These are phyloP conservation scores for Chaetomium cochliodes DNA, from an alignment of 495 filamentous ascomycete species.

Conservation along the genomic window DNA sequence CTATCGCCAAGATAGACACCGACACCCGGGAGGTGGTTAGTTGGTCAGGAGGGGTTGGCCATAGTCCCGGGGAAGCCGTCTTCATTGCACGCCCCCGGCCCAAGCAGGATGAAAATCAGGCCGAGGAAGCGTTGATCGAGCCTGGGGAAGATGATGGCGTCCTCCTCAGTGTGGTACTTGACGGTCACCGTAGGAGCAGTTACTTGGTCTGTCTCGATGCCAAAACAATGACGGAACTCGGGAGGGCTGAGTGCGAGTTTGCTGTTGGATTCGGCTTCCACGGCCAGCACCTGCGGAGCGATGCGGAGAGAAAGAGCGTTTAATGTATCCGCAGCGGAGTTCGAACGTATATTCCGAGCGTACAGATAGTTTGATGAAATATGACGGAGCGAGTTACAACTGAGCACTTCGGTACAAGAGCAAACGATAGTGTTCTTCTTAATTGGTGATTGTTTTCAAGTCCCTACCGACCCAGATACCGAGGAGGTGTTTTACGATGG, in stretches of 20 bases:
- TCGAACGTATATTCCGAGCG: too few relatives aligned
- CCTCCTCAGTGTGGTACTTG: constrained; percentile 67
- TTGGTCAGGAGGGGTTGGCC: constrained; percentile 61
- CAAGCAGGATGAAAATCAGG: neutral
- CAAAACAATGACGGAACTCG: constrained; percentile 61
- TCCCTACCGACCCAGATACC: too few relatives aligned
- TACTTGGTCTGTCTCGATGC: constrained; percentile 73
- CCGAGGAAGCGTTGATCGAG: constrained; percentile 23
- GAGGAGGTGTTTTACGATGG: too few relatives aligned
- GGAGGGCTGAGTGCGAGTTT: constrained; percentile 61
- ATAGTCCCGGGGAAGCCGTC: constrained; percentile 72
- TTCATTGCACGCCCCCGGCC: constrained; percentile 59
- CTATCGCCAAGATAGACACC: constrained; percentile 67
- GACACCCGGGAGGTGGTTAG: constrained; percentile 46
- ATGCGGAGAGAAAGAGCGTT: too few relatives aligned
- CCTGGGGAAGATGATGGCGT: constrained; percentile 67
- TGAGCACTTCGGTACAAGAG: too few relatives aligned
- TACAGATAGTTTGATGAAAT: too few relatives aligned
- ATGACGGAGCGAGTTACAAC: too few relatives aligned
- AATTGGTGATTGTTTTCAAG: too few relatives aligned
- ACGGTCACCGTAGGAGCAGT: constrained; percentile 60
- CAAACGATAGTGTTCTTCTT: too few relatives aligned
- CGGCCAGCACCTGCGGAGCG: too few relatives aligned
- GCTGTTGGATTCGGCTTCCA: constrained; percentile 71
- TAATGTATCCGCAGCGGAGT: too few relatives aligned